A percentile compares a stretch with the other conserved stretches of the same genome.
phyloP scores from a whole-genome alignment of 352 stramenopile genomes.

The Globisporangium heterothallicum region DNA sequence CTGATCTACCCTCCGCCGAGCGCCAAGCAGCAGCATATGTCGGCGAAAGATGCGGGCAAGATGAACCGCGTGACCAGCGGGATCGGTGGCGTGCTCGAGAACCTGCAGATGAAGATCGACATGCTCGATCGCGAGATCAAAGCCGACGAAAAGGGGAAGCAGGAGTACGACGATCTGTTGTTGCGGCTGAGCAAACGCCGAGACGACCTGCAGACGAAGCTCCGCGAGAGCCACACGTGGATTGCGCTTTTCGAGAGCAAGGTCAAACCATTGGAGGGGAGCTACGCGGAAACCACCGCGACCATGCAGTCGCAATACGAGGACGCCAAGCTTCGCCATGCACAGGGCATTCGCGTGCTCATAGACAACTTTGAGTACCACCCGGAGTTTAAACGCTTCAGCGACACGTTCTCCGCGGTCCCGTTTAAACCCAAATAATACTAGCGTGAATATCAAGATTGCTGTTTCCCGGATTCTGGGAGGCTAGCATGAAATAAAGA shows the following conservation, averaged over 20 bases:
- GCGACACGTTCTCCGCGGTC: constrained; percentile 81
- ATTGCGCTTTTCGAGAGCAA: constrained; percentile 67
- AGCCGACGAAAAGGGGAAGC: constrained; percentile 70
- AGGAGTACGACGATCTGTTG: constrained; percentile 75
- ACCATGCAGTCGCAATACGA: constrained; percentile 81
- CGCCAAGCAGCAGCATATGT: constrained; percentile 35
- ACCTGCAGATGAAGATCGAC: constrained; percentile 51
- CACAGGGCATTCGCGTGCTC: constrained; percentile 76
- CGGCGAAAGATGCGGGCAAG: constrained; percentile 46
- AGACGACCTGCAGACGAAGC: constrained; percentile 48
- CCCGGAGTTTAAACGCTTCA: constrained; percentile 85
- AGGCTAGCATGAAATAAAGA: background rate
- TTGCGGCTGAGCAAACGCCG: constrained; percentile 47
- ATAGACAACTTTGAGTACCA: constrained; percentile 89
- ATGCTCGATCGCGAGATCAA: constrained; percentile 64
- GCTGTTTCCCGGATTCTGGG: background rate
- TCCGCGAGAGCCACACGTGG: constrained; percentile 51
- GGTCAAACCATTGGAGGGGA: constrained; percentile 60
- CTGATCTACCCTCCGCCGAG: constrained; percentile 39
- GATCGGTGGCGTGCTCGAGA: constrained; percentile 58
- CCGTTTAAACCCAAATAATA: constrained; percentile 66
- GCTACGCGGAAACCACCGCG: constrained; percentile 69
- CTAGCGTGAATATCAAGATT: background rate
- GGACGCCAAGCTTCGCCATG: constrained; percentile 80
- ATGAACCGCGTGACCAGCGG: constrained; percentile 76